Evolutionary conservation across 768 basidiomycete genomes (phyloP), one percentile per base, ranked within the genome.

Genomic region (Macrolepiota albuminosa): DNA sequence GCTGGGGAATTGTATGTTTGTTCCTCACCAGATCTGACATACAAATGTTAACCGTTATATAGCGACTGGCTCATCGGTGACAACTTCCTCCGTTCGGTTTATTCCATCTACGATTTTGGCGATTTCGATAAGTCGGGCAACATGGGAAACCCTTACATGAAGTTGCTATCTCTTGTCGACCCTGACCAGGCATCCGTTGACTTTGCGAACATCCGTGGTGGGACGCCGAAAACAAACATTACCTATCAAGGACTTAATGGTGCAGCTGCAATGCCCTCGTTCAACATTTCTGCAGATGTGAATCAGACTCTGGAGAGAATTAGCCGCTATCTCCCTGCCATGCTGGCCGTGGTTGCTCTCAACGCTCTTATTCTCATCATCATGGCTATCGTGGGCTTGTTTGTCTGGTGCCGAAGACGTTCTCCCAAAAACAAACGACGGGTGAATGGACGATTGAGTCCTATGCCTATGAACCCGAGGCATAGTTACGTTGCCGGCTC

Each of bases 41-140:
- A 40, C 26, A 13, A n/a, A 55, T 6, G 18, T 52, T 57, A 42
- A 45, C 60, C 2, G n/a, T 54, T 24, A 57, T 63, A 21, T 61
- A 92, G 90, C 68, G 92, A 94, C 69, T 88, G 89, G 86, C 78
- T 94, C 48, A 68, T 93, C 56, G 92, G 92, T 24, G 91, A 89
- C 72, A 93, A 90, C 66, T 81, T 91, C 69, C 79, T 94, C 60
- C 90, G 92, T 60, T 89, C 89, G 16, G 75, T 93, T 42, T 93
- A 93, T 71, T 82, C 89, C 8, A 74, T 94, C 58, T 94, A 92
- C 70, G 88, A 93, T 71, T 94, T 88, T 68, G 91, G 91, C 26
- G 89, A 93, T 73, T 91, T 84, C 64, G 82, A 86, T 67, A 69
- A 78, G 13, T 75, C 79, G 5, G 86, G 84, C 40, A 71, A 79